Conservation (phyloP, 2,329 filamentous ascomycete genomes). For the Diaporthe vexans region DNA sequence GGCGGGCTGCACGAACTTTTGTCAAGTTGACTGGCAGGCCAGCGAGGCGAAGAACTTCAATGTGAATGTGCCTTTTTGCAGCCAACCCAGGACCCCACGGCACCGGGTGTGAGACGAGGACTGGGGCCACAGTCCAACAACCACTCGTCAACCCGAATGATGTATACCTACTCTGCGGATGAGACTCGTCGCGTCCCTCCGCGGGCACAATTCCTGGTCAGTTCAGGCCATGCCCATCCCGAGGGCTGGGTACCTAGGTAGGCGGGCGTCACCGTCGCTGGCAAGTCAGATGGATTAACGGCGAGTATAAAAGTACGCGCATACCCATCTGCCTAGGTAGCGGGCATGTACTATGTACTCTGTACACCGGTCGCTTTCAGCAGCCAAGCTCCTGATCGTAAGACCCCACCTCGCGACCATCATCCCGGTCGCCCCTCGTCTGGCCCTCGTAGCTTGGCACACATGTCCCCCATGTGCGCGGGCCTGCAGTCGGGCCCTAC, state of each 20-base stretch:
- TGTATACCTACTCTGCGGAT: not conserved
- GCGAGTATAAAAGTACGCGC: constrained; percentile 8
- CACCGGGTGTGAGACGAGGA: not conserved
- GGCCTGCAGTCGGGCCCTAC: constrained; percentile 29
- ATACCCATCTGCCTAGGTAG: not conserved
- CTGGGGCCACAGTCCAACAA: not conserved
- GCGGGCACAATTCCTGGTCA: not conserved
- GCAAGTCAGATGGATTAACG: not conserved
- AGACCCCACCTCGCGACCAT: constrained; percentile 26
- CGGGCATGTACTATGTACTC: constrained; percentile 9
- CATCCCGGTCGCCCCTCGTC: constrained; percentile 17
- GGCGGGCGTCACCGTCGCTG: constrained; percentile 21
- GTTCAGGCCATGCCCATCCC: constrained; percentile 3
- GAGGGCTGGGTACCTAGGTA: not conserved
- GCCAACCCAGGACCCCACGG: not conserved
- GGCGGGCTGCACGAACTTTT: constrained; percentile 6
- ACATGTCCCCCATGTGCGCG: constrained; percentile 22
- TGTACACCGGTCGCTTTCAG: constrained; percentile 12
- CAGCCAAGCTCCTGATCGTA: constrained; percentile 32
- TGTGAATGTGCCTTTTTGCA: not conserved
- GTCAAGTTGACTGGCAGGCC: not conserved
- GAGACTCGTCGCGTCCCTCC: not conserved
- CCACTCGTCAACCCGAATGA: not conserved
- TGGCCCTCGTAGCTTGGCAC: constrained; percentile 10
- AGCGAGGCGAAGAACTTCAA: not conserved